phyloP scores from a whole-genome alignment of 257 asterid genomes.

The Ehretia macrophylla region DNA sequence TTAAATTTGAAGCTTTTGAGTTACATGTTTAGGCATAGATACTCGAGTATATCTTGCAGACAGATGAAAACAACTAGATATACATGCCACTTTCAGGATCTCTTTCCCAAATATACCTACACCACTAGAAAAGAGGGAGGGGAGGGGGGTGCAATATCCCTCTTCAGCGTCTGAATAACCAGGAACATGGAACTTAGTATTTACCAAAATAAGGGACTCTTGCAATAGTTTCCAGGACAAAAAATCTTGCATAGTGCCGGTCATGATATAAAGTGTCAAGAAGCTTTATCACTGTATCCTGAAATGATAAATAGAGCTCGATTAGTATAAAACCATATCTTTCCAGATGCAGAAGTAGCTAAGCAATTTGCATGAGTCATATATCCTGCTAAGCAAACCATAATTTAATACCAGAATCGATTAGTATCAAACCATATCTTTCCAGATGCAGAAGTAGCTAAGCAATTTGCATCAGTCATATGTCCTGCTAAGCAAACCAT shows the following conservation, averaged over 20 bases:
- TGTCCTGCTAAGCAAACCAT: no score
- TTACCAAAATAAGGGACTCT: constrained; percentile 99
- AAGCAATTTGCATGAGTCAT: no score
- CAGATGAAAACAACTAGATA: neutral
- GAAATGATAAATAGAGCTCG: constrained; percentile 15
- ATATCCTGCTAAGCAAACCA: no score
- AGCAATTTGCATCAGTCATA: no score
- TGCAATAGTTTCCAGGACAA: constrained; percentile 94
- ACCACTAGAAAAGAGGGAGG: neutral
- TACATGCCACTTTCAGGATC: neutral
- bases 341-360: neutral
- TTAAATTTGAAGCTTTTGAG: no score
- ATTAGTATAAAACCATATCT: neutral
- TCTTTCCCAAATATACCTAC: neutral
- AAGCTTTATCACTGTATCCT: constrained; percentile 88
- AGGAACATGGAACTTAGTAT: constrained; percentile 19
- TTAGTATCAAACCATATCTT: neutral
- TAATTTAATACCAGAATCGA: neutral
- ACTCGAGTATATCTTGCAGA: neutral
- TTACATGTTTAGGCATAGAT: neutral
- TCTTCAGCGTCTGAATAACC: constrained; percentile 6
- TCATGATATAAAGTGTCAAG: constrained; percentile 81
- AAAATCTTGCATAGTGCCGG: constrained; percentile 85
- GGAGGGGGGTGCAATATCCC: no score
- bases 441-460: neutral